Conservation (phyloP, 345 rosid species). For the Linum trigynum region DNA sequence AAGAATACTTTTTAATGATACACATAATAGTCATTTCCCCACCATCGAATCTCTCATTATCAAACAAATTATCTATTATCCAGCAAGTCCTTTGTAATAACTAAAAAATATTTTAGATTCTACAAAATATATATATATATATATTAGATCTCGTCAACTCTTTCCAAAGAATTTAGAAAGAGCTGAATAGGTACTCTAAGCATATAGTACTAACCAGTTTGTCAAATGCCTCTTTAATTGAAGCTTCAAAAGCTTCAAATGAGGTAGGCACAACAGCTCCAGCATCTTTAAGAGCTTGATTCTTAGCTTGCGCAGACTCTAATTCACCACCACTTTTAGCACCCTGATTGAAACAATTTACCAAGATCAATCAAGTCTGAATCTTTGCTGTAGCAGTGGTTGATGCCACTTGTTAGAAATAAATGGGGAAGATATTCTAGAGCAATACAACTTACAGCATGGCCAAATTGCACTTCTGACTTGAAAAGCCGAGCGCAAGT, state of each 20-base stretch:
- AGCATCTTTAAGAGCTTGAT: constrained; percentile 77
- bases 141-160: no score
- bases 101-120: no score
- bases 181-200: background rate
- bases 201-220: constrained; percentile 49
- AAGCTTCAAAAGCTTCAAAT: constrained; percentile 66
- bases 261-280: constrained; percentile 96
- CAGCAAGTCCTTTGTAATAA: no score
- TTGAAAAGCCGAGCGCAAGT: constrained; percentile 95
- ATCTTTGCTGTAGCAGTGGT: background rate
- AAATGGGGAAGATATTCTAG: constrained; percentile 9
- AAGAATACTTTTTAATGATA: no score
- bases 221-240: constrained; percentile 80
- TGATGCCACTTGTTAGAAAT: background rate
- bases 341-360: constrained; percentile 42
- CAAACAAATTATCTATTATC: no score
- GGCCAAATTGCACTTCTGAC: constrained; percentile 98
- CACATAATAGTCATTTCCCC: no score
- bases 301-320: constrained; percentile 99
- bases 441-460: constrained; percentile 63
- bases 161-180: no score
- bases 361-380: constrained; percentile 11
- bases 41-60: no score
- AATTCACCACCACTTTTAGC: constrained; percentile 97
- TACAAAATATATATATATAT: no score